These are phyloP conservation scores for Ceratobasidium sp. DNA, from an alignment of 1,284 basidiomycete species.

Conservation along the genomic window DNA sequence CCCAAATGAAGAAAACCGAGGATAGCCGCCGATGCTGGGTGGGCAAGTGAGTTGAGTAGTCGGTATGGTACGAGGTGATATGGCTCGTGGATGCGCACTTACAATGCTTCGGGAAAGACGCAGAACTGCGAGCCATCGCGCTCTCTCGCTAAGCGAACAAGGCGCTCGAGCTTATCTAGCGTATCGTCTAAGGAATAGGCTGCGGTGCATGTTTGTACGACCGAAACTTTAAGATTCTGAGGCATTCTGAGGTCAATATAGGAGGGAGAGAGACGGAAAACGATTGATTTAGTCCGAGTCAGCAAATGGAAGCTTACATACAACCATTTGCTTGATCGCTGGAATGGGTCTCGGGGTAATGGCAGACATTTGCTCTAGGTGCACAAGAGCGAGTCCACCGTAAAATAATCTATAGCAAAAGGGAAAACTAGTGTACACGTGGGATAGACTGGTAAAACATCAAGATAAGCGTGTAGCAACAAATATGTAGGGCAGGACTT, in stretches of 20 bases:
- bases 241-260: constrained; percentile 28
- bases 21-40: constrained; percentile 71
- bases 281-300: too few relatives aligned
- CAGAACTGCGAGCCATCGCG: constrained; percentile 66
- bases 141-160: constrained; percentile 63
- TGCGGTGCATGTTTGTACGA: constrained; percentile 66
- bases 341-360: neutral
- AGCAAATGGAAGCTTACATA: too few relatives aligned
- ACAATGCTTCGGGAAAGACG: constrained; percentile 81
- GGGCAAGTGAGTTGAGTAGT: constrained; percentile 47
- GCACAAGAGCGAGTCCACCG: neutral
- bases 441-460: constrained; percentile 18
- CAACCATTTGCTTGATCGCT: too few relatives aligned
- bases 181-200: constrained; percentile 65
- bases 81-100: constrained; percentile 51
- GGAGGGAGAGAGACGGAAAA: too few relatives aligned
- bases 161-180: constrained; percentile 65
- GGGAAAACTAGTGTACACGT: constrained; percentile 13
- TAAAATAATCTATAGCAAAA: too few relatives aligned
- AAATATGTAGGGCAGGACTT: neutral
- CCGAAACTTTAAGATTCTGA: constrained; percentile 57
- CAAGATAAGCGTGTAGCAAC: neutral
- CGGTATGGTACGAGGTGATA: constrained; percentile 45
- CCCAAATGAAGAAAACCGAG: constrained; percentile 70
- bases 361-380: neutral